Evolutionary conservation across 2,329 filamentous ascomycete species (phyloP).

Genomic region (Botrytis galanthina): DNA sequence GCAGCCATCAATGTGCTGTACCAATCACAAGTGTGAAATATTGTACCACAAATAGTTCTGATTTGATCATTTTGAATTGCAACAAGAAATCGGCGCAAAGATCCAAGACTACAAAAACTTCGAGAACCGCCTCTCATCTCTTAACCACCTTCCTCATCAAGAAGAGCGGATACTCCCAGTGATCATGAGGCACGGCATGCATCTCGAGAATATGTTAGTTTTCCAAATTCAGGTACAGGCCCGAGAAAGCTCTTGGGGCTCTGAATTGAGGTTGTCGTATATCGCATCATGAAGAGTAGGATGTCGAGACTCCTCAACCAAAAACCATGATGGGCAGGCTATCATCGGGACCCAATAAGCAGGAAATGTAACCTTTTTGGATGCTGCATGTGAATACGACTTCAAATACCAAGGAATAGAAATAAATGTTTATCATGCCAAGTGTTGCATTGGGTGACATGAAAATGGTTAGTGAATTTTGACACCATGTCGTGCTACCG

Average conservation of each 20-base stretch:
- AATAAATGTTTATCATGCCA: not conserved
- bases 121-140: not conserved
- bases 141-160: constrained; percentile 8
- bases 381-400: not conserved
- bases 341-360: not conserved
- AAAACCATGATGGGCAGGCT: not conserved
- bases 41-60: constrained; percentile 1
- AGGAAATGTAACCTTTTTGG: not conserved
- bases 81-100: constrained; percentile 3
- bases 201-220: not conserved
- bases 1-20: constrained; percentile 2
- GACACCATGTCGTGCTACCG: not conserved
- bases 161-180: not conserved
- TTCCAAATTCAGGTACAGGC: not conserved
- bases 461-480: not conserved
- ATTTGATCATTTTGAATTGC: constrained; percentile 1
- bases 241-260: not conserved
- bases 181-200: constrained; percentile 2
- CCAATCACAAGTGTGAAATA: constrained; percentile 12
- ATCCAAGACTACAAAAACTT: not conserved
- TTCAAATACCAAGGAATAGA: not conserved
- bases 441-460: not conserved
- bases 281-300: not conserved
- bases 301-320: not conserved
- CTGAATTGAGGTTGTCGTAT: not conserved